phyloP scores from a whole-genome alignment of 2,329 filamentous ascomycete species.

The Fusarium beomiforme region DNA sequence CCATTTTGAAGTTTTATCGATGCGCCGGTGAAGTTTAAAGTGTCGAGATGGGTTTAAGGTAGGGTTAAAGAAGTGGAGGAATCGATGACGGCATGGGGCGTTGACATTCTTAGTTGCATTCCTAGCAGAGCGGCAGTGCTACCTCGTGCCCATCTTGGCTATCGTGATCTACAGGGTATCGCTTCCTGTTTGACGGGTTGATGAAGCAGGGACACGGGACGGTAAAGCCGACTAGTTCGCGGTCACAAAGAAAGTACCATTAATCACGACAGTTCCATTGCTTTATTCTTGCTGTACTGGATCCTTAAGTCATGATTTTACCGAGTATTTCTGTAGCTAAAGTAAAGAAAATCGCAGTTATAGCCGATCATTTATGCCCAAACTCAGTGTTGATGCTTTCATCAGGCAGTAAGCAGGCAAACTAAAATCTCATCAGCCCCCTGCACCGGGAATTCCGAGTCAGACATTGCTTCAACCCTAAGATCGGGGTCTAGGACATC shows the following conservation, averaged over 20 bases:
- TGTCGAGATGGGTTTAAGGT: neutral
- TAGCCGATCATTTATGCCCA: neutral
- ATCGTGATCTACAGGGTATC: neutral
- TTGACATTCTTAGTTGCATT: neutral
- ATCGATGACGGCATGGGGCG: neutral
- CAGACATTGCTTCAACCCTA: neutral
- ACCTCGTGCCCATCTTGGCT: neutral
- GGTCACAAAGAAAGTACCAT: neutral
- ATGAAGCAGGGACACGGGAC: neutral
- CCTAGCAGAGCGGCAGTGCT: neutral
- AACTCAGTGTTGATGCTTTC: neutral
- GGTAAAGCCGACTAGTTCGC: neutral
- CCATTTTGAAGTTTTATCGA: neutral
- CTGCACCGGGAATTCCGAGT: too few species aligned
- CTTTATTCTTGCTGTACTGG: too few species aligned
- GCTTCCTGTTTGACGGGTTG: neutral
- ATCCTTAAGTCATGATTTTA: neutral
- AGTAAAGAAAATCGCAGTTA: neutral
- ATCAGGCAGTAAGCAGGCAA: neutral
- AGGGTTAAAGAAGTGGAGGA: neutral
- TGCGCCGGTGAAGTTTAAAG: neutral
- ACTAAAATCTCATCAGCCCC: neutral
- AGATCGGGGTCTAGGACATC: too few species aligned
- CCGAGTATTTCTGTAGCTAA: neutral
- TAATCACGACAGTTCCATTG: too few species aligned